Evolutionary conservation across 768 basidiomycete species (phyloP), one percentile per base, ranked within the genome.

Genomic region (Zangia roseola): DNA sequence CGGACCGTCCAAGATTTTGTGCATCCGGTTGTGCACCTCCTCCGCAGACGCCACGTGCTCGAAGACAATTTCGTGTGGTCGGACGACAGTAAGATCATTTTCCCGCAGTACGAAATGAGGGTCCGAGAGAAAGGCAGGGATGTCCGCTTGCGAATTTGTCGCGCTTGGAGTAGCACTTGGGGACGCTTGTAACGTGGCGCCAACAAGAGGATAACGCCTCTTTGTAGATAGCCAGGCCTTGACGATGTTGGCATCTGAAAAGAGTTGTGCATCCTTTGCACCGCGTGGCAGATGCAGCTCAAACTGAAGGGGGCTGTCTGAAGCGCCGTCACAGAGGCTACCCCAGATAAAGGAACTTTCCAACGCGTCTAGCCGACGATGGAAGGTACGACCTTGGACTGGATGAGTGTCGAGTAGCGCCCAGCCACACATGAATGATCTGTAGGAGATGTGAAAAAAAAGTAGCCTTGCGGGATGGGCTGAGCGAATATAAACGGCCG

Each of bases 201-300:
- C 77, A 24, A 81, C 72, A 8, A 83, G 62, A 3, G 80, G 80
- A 50, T 69, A 78, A 30, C 64, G 69, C 26, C 59, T 63, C 59
- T 83, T 81, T 33, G 78, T 57, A 19, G 67, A 52, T 17, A 60
- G 45, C 78, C 80, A 83, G 6, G 74, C 66, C 23, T 62, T 61
- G 6, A 40, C 34, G 33, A 81, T 55, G 47, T 73, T 68, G n/a
- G n/a, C n/a, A n/a, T n/a, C n/a, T n/a, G n/a, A n/a, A n/a, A n/a
- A n/a, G n/a, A n/a, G n/a, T n/a, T 43, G 13, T 55, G 48, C 33
- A 49, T 43, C 57, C 26, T 10, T 65, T 28, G 16, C 6, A 50
- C 43, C 69, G 53, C n/a, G 76, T 55, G 47, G 69, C 61, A 47
- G 23, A 20, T 40, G 49, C 19, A 50, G 30, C 30, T 50, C 40